Conservation (phyloP, 495 filamentous ascomycete genomes). For the Aspergillus avenaceus region DNA sequence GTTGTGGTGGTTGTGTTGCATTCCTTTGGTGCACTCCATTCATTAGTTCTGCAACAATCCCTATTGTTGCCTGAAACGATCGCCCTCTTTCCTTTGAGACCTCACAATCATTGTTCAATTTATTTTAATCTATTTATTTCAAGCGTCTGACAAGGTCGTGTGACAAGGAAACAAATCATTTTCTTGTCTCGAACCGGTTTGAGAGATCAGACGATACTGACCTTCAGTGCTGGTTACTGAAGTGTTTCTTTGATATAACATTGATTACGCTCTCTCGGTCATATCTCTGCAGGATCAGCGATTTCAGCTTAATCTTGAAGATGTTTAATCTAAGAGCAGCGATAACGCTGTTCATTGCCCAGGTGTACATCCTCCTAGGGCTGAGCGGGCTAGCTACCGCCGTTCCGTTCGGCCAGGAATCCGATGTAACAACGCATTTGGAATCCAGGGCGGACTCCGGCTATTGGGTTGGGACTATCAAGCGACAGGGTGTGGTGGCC, state of each 20-base stretch:
- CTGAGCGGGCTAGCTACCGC: slow-evolving; percentile 39
- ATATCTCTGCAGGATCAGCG: slow-evolving; percentile 37
- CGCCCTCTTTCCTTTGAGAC: not conserved
- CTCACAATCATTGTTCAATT: not conserved
- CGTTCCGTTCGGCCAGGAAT: slow-evolving; percentile 27
- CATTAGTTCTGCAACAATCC: slow-evolving; percentile 3
- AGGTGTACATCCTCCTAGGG: slow-evolving; percentile 36
- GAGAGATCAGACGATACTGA: slow-evolving; percentile 12
- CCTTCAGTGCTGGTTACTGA: slow-evolving; percentile 35
- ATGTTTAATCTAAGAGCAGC: slow-evolving; percentile 25
- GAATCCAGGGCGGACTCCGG: slow-evolving; percentile 21
- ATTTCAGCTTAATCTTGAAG: slow-evolving; percentile 17
- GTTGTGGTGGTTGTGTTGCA: slow-evolving; percentile 7
- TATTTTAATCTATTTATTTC: not conserved
- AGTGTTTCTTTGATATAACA: slow-evolving; percentile 14
- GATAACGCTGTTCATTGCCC: slow-evolving; percentile 29
- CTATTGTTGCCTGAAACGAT: not conserved
- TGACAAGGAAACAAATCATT: slow-evolving; percentile 4
- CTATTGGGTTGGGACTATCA: slow-evolving; percentile 75
- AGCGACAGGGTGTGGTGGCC: slow-evolving; percentile 64
- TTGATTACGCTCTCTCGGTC: not conserved
- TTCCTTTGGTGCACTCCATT: slow-evolving; percentile 8
- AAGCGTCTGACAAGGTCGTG: slow-evolving; percentile 12
- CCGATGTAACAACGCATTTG: slow-evolving; percentile 12
- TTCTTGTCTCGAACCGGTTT: not conserved